These are phyloP conservation scores for Boletus bicolor DNA, from an alignment of 768 basidiomycete species.

Conservation along the genomic window DNA sequence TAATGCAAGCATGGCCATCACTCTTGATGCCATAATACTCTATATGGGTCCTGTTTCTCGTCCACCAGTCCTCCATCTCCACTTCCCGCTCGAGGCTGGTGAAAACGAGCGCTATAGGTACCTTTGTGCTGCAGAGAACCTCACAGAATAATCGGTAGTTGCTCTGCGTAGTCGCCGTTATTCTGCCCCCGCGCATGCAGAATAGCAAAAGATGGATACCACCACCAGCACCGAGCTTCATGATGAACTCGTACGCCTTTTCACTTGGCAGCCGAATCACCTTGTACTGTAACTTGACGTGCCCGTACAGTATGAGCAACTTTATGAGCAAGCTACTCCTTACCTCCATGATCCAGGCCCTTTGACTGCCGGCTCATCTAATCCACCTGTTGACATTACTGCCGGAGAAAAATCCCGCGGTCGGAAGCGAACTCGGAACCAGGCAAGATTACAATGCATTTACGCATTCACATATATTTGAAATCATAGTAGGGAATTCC, in stretches of 20 bases:
- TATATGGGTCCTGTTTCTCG: conserved; percentile 24
- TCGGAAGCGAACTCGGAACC: conserved; percentile 63
- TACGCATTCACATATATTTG: not conserved
- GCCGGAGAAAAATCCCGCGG: conserved; percentile 52
- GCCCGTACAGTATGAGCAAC: conserved; percentile 45
- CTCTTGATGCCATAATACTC: conserved; percentile 22
- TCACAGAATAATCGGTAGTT: conserved; percentile 42
- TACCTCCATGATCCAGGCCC: conserved; percentile 56
- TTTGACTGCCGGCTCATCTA: conserved; percentile 42
- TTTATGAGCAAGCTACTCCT: conserved; percentile 54
- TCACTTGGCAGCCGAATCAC: conserved; percentile 14
- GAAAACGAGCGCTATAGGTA: conserved; percentile 39
- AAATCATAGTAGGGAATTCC: conserved; percentile 46
- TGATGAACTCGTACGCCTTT: conserved; percentile 34
- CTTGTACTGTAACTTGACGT: conserved; percentile 5
- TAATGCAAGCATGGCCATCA: conserved; percentile 32
- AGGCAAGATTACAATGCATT: conserved; percentile 36
- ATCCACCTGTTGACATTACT: conserved; percentile 20
- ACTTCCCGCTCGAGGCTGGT: conserved; percentile 38
- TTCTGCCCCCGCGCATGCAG: conserved; percentile 38
- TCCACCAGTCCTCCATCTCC: conserved; percentile 36
- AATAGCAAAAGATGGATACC: conserved; percentile 44
- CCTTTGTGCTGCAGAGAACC: conserved; percentile 35
- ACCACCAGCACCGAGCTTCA: conserved; percentile 22
- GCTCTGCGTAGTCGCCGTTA: conserved; percentile 34